Evolutionary conservation across 768 basidiomycete species (phyloP), one percentile per base, ranked within the genome.

Genomic region (Collybiopsis confluens): DNA sequence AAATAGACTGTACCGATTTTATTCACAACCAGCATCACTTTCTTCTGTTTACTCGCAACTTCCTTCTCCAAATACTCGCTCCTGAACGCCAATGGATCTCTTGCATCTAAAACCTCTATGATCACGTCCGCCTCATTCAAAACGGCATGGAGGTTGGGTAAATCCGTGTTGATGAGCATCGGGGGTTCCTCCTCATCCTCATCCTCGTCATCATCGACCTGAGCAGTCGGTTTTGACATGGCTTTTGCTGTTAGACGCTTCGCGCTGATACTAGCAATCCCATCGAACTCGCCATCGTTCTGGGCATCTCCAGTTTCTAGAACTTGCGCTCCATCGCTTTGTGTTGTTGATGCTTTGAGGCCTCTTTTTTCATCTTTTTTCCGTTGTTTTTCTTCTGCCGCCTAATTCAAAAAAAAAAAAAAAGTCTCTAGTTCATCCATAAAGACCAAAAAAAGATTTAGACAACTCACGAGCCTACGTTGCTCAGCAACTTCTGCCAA

Each of bases 401-500:
- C 82, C 90, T 94, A 56, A 11, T 7, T 2, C 23, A 33, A 45
- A 18, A 36, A 20, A 9, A 10, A 48, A 37, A 24, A 44, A 18
- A 41, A 42, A 37, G 26, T n/a, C 3, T 1, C 21, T 33, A 4
- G 16, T 16, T 41, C 24, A 10, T 4, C 23, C 9, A 45, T 46
- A 37, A 27, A 50, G 11, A 24, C 40, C 1, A n/a, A n/a, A n/a
- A n/a, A n/a, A n/a, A n/a, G n/a, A n/a, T n/a, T 42, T 37, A 51
- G 27, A 38, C 18, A 11, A 68, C 80, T 62, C 62, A 93, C 92
- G 58, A 76, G 69, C 62, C 89, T 77, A 57, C 92, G 83, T 64
- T 90, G 80, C 61, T 90, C 89, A 42, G 86, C 86, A 48, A 96
- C 79, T 63, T 98, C 94, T 4, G 92, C 94, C 26, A 98, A 74